Percentiles rank a stretch among this genome's conserved stretches.
Evolutionary conservation across 805 yeast genomes (phyloP).

Genomic region (Candida arabinofermentans): DNA sequence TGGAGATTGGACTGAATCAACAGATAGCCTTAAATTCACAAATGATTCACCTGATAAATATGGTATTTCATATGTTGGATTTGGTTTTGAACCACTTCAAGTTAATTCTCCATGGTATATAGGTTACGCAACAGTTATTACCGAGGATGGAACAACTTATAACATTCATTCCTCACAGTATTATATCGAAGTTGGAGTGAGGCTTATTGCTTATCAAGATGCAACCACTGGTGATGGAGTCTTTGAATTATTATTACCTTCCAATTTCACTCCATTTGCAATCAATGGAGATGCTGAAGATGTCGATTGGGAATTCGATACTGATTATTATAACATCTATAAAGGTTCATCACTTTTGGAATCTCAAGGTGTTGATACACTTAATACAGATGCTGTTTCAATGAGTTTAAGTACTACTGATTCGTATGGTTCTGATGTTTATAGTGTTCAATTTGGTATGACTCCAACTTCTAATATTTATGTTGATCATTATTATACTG

Average conservation of each 20-base stretch:
- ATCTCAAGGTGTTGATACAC: background rate
- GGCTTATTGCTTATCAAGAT: conserved; percentile 5
- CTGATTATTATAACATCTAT: conserved; percentile 1
- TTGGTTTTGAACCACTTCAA: background rate
- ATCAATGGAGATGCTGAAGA: conserved; percentile 2
- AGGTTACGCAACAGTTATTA: background rate
- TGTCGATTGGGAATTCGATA: conserved; percentile 8
- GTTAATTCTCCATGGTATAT: background rate
- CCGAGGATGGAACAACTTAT: background rate
- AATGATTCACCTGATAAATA: background rate
- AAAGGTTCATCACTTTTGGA: background rate
- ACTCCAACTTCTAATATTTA: background rate
- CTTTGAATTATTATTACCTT: conserved; percentile 8
- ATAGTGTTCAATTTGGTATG: background rate
- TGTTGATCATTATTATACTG: background rate
- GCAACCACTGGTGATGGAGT: conserved; percentile 7
- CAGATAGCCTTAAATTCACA: background rate
- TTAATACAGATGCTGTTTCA: background rate
- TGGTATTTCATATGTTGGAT: background rate
- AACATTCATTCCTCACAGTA: background rate
- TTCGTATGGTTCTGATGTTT: background rate
- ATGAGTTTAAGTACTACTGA: background rate
- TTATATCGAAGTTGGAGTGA: background rate
- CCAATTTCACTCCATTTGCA: conserved; percentile 11
- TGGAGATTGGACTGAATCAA: background rate